These are phyloP conservation scores for Candida insectalens DNA, from an alignment of 805 yeast genomes.

Conservation along the genomic window DNA sequence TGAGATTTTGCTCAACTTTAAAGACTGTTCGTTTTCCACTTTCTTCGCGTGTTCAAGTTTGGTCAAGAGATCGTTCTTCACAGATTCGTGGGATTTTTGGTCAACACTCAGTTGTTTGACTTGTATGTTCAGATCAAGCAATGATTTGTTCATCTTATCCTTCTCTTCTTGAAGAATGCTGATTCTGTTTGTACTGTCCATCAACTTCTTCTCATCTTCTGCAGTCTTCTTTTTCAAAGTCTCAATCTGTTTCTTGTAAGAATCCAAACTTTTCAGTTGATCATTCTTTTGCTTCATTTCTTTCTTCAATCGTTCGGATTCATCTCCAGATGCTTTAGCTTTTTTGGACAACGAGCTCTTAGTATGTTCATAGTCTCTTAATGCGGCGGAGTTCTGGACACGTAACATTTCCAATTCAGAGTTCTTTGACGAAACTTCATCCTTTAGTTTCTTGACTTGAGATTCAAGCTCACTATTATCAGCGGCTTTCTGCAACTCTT, in stretches of 20 bases:
- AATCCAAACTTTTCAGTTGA: conserved; percentile 25
- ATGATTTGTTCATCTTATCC: conserved; percentile 27
- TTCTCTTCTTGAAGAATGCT: conserved; percentile 30
- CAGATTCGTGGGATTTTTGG: conserved; percentile 26
- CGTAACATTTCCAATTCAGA: conserved; percentile 23
- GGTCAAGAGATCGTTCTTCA: conserved; percentile 30
- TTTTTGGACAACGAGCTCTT: conserved; percentile 18
- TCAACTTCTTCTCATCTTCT: conserved; percentile 26
- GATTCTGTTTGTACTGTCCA: conserved; percentile 27
- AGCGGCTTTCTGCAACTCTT: conserved; percentile 18
- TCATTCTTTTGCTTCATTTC: conserved; percentile 25
- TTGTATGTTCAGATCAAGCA: conserved; percentile 31
- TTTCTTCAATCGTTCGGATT: conserved; percentile 17
- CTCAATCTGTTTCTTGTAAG: conserved; percentile 24
- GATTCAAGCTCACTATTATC: background rate
- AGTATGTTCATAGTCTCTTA: conserved; percentile 25
- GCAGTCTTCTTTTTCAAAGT: conserved; percentile 30
- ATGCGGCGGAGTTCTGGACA: conserved; percentile 26
- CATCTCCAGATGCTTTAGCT: conserved; percentile 9
- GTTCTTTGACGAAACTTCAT: conserved; percentile 5
- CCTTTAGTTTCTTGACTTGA: conserved; percentile 2
- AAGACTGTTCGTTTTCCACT: conserved; percentile 23
- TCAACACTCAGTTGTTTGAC: conserved; percentile 29
- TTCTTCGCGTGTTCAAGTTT: conserved; percentile 30
- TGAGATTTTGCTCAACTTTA: conserved; percentile 31